Base-by-base conservation (phyloP, 2,329 filamentous ascomycete genomes). In the Alternaria triticimaculans region DNA sequence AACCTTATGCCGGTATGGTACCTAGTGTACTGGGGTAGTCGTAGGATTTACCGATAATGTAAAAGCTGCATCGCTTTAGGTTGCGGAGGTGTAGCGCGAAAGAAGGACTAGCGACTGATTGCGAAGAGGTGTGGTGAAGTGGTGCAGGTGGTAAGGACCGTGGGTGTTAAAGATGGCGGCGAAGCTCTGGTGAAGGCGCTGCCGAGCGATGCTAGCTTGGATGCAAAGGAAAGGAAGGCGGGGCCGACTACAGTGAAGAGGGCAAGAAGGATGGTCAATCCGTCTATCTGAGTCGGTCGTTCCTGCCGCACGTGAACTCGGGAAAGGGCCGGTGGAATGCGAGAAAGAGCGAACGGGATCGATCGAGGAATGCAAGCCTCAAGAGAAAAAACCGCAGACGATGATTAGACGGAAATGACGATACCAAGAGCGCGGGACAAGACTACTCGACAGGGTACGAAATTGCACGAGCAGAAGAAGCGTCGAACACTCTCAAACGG, bases 1-100 rank as follows among this genome's bases (percentile, higher is more conserved):
- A 70, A 65, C 65, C 60, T 67, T 54, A 67, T 66, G 62, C 51
- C 23, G 62, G 60, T 68, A 64, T 65, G 44, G 65, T 60, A 57
- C 48, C 37, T 53, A 20, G 49, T 43, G 43, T 67, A 65, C 59
- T 57, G 43, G 46, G 56, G 62, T 63, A 65, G 64, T 66, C 58
- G 65, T 62, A 54, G 45, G 51, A 28, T 65, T 67, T 68, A 73
- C 65, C 65, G 63, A 64, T 66, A 25, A 28, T 37, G 49, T 37
- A 46, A 54, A 46, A 49, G 64, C 66, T 63, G 71, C 71, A 73
- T 73, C 56, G 68, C 67, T 68, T 59, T 58, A 48, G 51, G 30
- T 55, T 26, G 49, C 43, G 23, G 48, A 57, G 23, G 46, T 46
- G 56, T 56, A 66, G 58, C 59, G 41, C 21, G 21, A 62, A 54